These are phyloP conservation scores for Globisporangium apiculatum DNA, from an alignment of 352 stramenopile species.

Conservation along the genomic window DNA sequence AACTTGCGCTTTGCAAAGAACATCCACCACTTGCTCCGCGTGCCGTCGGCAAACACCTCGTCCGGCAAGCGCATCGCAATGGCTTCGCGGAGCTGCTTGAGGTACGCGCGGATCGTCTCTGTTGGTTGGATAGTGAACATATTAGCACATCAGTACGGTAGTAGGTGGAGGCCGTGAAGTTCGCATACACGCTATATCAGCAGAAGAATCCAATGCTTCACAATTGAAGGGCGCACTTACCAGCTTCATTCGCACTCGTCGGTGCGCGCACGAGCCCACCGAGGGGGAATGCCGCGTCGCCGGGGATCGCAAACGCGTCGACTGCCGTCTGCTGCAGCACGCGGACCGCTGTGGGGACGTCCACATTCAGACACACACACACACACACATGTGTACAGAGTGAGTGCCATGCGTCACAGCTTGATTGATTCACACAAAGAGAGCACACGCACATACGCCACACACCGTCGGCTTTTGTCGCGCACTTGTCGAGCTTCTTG, in stretches of 20 bases:
- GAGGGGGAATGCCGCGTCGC: slow-evolving; percentile 78
- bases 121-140: neutral
- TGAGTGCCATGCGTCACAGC: neutral
- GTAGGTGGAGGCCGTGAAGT: neutral
- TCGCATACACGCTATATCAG: neutral
- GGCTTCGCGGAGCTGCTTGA: slow-evolving; percentile 88
- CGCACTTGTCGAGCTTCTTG: slow-evolving; percentile 85
- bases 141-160: neutral
- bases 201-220: neutral
- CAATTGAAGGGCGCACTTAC: slow-evolving; percentile 13
- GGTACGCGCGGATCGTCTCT: slow-evolving; percentile 84
- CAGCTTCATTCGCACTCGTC: slow-evolving; percentile 68
- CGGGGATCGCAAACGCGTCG: slow-evolving; percentile 83
- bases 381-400: too few species aligned
- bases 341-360: slow-evolving; percentile 35
- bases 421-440: neutral
- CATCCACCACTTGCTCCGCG: slow-evolving; percentile 94
- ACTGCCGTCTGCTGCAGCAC: slow-evolving; percentile 77
- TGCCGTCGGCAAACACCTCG: slow-evolving; percentile 75
- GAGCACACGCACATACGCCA: neutral
- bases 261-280: slow-evolving; percentile 73
- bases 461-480: slow-evolving; percentile 65
- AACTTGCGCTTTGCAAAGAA: slow-evolving; percentile 92
- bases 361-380: neutral
- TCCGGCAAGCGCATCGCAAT: slow-evolving; percentile 78